Base-by-base conservation (phyloP, 1,284 basidiomycete genomes). In the Heterobasidion irregulare region DNA sequence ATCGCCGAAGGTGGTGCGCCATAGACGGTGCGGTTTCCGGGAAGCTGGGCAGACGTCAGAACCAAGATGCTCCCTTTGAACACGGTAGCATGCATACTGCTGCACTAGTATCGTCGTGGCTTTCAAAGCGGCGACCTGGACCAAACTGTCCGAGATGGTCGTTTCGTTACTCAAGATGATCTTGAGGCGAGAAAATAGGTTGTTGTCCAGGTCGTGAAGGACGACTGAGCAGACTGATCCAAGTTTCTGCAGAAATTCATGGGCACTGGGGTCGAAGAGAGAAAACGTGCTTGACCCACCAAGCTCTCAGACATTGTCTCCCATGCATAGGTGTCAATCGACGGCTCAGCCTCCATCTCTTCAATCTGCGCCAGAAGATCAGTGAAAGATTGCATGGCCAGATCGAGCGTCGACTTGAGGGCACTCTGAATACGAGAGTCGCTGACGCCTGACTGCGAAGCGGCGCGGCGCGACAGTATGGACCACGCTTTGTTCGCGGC, bases 101-200 rank as follows among this genome's bases (percentile, higher is more conserved):
- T 86, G 85, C 2, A 95, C 94, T 36, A 89, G 78, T 34, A 92
- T 83, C 16, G 82, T 86, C 35, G 80, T 84, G 8, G 89, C 82
- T 65, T 93, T 91, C 50, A 95, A 72, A 26, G 93, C 92, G 7
- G 93, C 86, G 66, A 92, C 89, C 69, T 94, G 92, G 2, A 94
- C 82, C 47, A 92, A 70, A 59, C 84, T 83, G 59, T 95, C 92
- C 52, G 81, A 83, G 47, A 94, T 78, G 4, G 92, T 85, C 2
- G 93, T 86, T 46, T 86, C 82, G 54, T 89, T 86, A 62, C 91
- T 94, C 44, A 98, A 74, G 6, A 98, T 74, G 2, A 87, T 73
- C 54, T 85, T 82, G 26, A 98, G 75, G 10, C 84, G 82, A 35
- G 82, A 76, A 60, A 91, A 82, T 36, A 96, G 78, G 33, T 79